Evolutionary conservation across 345 rosid genomes (phyloP), one percentile per base, ranked within the genome.

Genomic region (Pistacia vera): DNA sequence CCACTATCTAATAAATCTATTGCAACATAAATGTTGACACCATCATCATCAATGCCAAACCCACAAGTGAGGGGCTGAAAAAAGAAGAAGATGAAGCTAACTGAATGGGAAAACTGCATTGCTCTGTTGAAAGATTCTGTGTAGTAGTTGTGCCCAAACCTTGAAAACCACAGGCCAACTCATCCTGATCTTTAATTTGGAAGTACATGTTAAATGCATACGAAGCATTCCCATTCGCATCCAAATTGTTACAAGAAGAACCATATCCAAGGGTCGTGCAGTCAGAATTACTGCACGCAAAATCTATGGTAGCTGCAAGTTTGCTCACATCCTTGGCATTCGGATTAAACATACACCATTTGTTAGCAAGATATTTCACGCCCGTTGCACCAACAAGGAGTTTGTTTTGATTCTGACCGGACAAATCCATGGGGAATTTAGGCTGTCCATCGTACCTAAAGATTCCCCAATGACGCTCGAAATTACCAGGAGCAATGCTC

Each of bases 401-500:
- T 84, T 77, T 89, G 85, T 90, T 90, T 76, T 88, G 91, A 48
- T 84, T 87, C 83, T 78, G 84, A 10, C 98, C 97, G 1, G 95
- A 86, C 6, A 93, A 58, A 77, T 93, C 97, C 6, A 92, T 48
- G 0, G 83, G 76, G 73, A 87, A 95, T 71, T 95, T 95, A 8
- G 97, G 95, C 75, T 92, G 93, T 61, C 97, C 98, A 12, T 96
- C 97, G 28, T 85, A 95, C 65, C 84, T 77, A 48, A 89, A 93
- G 54, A 96, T 86, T 25, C 98, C 97, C 98, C 98, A 93, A 17
- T 96, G 98, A 22, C 99, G 97, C 85, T 96, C 99, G 28, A 93
- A 96, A 66, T 72, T 83, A 46, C 99, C 99, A 0, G 98, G 99
- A 56, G 89, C 97, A 59, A 92, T 82, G 77, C 96, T 95, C 86